A percentile compares a stretch with the other conserved stretches of the same genome.
These are phyloP conservation scores for Acaromyces ingoldii DNA, from an alignment of 1,284 basidiomycete genomes.

Conservation along the genomic window DNA sequence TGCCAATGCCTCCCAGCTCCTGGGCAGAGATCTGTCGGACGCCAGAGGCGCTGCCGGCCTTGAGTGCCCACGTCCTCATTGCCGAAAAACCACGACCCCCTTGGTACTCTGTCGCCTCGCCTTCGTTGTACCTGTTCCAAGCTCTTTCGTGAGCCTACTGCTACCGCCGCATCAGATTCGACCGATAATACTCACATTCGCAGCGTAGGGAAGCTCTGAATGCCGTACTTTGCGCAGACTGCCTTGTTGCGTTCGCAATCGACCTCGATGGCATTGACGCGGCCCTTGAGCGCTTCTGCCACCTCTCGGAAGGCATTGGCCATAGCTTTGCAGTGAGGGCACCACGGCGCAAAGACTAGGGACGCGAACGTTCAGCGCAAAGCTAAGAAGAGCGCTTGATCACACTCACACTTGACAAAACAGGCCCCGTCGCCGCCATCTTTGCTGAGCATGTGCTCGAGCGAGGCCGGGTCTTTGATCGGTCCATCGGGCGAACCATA, in stretches of 20 bases:
- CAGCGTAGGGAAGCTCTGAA: slow-evolving; percentile 38
- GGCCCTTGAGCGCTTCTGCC: slow-evolving; percentile 27
- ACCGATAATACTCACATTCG: slow-evolving; percentile 17
- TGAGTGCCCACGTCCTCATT: slow-evolving; percentile 41
- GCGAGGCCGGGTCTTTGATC: slow-evolving; percentile 21
- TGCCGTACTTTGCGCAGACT: slow-evolving; percentile 27
- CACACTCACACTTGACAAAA: slow-evolving; percentile 43
- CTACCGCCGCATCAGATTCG: background rate
- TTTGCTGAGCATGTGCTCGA: slow-evolving; percentile 30
- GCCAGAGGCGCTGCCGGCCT: slow-evolving; percentile 26
- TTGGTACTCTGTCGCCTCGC: slow-evolving; percentile 29
- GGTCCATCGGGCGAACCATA: slow-evolving; percentile 24
- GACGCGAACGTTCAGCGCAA: too few species aligned
- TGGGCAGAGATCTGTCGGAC: slow-evolving; percentile 18
- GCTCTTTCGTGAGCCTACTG: background rate
- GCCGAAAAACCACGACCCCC: slow-evolving; percentile 34
- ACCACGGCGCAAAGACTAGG: slow-evolving; percentile 45
- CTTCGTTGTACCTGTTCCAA: slow-evolving; percentile 25
- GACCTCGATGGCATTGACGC: slow-evolving; percentile 44
- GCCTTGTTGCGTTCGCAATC: slow-evolving; percentile 37
- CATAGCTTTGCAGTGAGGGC: slow-evolving; percentile 49
- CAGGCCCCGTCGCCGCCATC: slow-evolving; percentile 33
- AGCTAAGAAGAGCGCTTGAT: background rate
- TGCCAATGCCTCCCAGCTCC: slow-evolving; percentile 17
- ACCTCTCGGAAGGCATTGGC: slow-evolving; percentile 31